A percentile compares a stretch with the other conserved stretches of the same genome.
Conservation (phyloP, 257 asterid genomes). For the Gardenia jasminoides region DNA sequence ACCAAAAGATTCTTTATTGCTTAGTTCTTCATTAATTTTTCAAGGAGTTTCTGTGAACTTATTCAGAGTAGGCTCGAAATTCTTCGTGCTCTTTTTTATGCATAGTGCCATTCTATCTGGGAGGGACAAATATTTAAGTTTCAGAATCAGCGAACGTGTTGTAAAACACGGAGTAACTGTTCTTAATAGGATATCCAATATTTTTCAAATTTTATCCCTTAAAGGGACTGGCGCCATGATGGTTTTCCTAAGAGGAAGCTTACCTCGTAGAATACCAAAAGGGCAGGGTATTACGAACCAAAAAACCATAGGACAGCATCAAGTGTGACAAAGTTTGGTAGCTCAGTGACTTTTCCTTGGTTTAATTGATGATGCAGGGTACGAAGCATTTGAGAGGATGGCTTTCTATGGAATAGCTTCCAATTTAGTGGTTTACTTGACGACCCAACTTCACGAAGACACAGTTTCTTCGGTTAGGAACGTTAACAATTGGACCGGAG, state of each 20-base stretch:
- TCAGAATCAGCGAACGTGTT: background rate
- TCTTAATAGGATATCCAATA: background rate
- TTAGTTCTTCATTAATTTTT: background rate
- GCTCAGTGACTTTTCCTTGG: background rate
- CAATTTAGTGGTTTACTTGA: conserved; percentile 78
- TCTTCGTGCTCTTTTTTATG: background rate
- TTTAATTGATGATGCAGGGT: conserved; percentile 33
- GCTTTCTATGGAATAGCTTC: conserved; percentile 91
- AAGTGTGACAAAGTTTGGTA: background rate
- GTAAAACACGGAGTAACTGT: background rate
- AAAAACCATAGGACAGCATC: background rate
- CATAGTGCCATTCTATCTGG: background rate
- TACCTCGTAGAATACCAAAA: background rate
- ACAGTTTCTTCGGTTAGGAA: conserved; percentile 72
- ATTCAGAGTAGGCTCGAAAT: too few species aligned
- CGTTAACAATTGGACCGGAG: conserved; percentile 87
- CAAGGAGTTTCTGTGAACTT: too few species aligned
- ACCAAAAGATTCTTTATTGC: background rate
- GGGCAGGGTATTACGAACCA: background rate
- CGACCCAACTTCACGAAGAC: conserved; percentile 84
- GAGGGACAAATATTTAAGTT: background rate
- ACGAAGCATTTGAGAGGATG: conserved; percentile 92
- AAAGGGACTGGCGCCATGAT: background rate
- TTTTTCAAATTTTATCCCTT: background rate
- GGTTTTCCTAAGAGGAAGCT: background rate